phyloP scores from a whole-genome alignment of 78 protist species.

The Protostelium mycophagum region DNA sequence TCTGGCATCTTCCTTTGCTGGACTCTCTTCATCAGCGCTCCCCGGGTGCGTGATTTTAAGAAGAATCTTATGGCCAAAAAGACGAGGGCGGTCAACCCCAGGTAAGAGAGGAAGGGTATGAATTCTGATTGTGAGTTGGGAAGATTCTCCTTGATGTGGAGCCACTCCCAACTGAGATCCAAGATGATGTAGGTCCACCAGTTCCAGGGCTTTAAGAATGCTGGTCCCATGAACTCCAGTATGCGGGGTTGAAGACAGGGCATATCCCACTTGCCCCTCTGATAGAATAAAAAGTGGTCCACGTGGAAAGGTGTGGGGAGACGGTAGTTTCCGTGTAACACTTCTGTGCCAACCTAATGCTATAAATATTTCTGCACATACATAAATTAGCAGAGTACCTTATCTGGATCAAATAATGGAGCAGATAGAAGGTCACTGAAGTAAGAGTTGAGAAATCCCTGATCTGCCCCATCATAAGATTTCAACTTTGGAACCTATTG shows the following conservation, averaged over 20 bases:
- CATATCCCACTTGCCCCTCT: neutral
- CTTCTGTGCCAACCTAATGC: neutral
- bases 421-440: neutral
- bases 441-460: neutral
- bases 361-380: neutral
- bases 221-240: neutral
- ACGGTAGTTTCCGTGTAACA: neutral
- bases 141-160: neutral
- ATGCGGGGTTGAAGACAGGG: neutral
- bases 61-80: neutral
- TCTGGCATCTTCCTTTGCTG: neutral
- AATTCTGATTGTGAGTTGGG: neutral
- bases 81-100: neutral
- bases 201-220: neutral
- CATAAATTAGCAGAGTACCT: neutral
- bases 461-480: neutral
- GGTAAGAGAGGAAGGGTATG: neutral
- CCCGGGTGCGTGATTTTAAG: neutral
- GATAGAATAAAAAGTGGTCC: neutral
- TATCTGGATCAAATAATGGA: neutral
- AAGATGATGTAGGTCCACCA: neutral
- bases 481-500: neutral
- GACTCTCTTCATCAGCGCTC: neutral
- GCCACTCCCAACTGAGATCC: neutral
- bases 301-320: neutral